Evolutionary conservation across 139 green algal species (phyloP).

Genomic region (Coccomyxa sp.): DNA sequence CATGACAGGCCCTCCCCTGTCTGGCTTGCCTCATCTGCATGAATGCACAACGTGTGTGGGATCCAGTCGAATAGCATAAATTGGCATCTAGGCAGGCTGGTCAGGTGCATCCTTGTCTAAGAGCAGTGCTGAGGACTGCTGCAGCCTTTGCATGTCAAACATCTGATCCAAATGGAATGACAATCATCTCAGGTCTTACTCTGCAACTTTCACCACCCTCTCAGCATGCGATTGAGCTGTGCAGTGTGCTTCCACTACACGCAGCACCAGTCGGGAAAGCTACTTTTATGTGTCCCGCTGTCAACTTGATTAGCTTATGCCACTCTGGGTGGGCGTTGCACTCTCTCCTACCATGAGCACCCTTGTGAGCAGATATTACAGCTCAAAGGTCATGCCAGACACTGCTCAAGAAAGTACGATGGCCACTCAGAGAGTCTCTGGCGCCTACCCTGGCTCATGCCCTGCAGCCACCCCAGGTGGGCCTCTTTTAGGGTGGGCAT

Average conservation of each 20-base stretch:
- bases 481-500: constrained; percentile 45
- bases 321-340: background rate
- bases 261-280: too few relatives aligned
- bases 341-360: background rate
- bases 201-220: background rate
- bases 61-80: background rate
- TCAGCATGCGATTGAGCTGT: too few relatives aligned
- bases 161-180: background rate
- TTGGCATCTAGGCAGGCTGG: background rate
- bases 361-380: background rate
- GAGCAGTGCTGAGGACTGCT: background rate
- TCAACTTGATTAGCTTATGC: background rate
- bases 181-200: background rate
- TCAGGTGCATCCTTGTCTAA: too few relatives aligned
- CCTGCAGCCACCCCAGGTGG: constrained; percentile 48
- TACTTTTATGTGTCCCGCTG: background rate
- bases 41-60: background rate
- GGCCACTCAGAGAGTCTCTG: background rate
- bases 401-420: background rate
- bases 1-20: constrained; percentile 24
- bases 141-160: background rate
- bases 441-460: constrained; percentile 38
- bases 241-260: too few relatives aligned
- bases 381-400: background rate
- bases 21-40: background rate